Evolutionary conservation across 2,329 filamentous ascomycete genomes (phyloP).

Genomic region (Chaetomiaceae sp.): DNA sequence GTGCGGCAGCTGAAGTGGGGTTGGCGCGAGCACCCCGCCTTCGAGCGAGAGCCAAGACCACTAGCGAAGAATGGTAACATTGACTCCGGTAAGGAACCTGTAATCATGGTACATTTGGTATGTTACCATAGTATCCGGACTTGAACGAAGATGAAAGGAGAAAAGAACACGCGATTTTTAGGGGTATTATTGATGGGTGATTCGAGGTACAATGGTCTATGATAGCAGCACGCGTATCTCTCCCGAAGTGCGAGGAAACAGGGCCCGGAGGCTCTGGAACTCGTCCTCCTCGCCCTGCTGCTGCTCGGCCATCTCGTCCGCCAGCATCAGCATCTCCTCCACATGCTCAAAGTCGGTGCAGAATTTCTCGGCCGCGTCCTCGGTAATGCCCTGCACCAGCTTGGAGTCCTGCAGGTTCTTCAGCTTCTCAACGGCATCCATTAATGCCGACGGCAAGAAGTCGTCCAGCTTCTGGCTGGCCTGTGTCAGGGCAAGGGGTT

Average conservation of each 20-base stretch:
- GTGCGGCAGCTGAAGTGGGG: too few species aligned
- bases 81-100: too few species aligned
- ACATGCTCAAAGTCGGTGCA: slow-evolving; percentile 73
- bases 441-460: slow-evolving; percentile 86
- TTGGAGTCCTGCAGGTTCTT: slow-evolving; percentile 67
- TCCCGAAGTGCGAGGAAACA: slow-evolving; percentile 56
- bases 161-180: too few species aligned
- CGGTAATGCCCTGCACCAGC: slow-evolving; percentile 70
- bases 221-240: slow-evolving; percentile 58
- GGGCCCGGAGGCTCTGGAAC: slow-evolving; percentile 35
- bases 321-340: slow-evolving; percentile 46
- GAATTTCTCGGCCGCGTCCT: slow-evolving; percentile 78
- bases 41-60: too few species aligned
- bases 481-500: slow-evolving; percentile 55
- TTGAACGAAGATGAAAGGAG: too few species aligned
- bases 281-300: slow-evolving; percentile 22
- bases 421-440: slow-evolving; percentile 83
- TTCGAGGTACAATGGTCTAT: too few species aligned
- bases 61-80: too few species aligned
- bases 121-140: too few species aligned
- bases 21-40: too few species aligned
- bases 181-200: too few species aligned
- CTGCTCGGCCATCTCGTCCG: slow-evolving; percentile 36
- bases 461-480: slow-evolving; percentile 78
- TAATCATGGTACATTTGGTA: too few species aligned